Percentiles rank a stretch among this genome's conserved stretches.
These are phyloP conservation scores for Lactarius tabidus DNA, from an alignment of 768 basidiomycete genomes.

Conservation along the genomic window DNA sequence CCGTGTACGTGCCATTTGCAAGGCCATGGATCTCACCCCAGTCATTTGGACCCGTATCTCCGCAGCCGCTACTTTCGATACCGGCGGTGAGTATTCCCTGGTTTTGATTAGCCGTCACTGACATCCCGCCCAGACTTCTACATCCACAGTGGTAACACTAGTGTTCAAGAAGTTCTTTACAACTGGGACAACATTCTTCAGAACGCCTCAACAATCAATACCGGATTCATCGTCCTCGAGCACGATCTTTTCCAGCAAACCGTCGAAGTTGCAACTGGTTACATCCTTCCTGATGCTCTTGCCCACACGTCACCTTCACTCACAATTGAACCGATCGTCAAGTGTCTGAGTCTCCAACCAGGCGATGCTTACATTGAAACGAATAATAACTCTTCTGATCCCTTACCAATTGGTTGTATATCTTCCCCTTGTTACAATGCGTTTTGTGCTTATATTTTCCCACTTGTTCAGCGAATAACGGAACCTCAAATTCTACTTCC, in stretches of 20 bases:
- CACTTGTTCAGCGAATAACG: not conserved
- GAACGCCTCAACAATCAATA: conserved; percentile 52
- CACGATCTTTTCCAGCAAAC: conserved; percentile 83
- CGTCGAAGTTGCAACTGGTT: conserved; percentile 82
- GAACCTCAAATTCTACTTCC: not conserved
- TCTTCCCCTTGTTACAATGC: not conserved
- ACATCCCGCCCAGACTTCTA: conserved; percentile 58
- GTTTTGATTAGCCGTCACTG: conserved; percentile 11
- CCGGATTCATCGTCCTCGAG: conserved; percentile 88
- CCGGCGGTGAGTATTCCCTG: conserved; percentile 43
- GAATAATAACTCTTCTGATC: conserved; percentile 64
- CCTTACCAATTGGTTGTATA: conserved; percentile 37
- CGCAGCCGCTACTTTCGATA: conserved; percentile 62
- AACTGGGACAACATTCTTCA: conserved; percentile 73
- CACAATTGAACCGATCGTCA: conserved; percentile 66
- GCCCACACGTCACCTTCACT: conserved; percentile 59
- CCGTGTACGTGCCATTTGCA: conserved; percentile 79
- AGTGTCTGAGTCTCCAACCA: conserved; percentile 56
- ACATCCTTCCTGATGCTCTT: conserved; percentile 78
- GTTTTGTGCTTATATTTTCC: not conserved
- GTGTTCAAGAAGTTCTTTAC: conserved; percentile 54
- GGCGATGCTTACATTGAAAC: conserved; percentile 79
- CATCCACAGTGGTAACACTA: conserved; percentile 60
- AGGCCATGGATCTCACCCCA: conserved; percentile 78
- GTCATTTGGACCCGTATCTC: conserved; percentile 81